Evolutionary conservation across 2,329 filamentous ascomycete species (phyloP).

Genomic region (Phialemoniopsis sp.): DNA sequence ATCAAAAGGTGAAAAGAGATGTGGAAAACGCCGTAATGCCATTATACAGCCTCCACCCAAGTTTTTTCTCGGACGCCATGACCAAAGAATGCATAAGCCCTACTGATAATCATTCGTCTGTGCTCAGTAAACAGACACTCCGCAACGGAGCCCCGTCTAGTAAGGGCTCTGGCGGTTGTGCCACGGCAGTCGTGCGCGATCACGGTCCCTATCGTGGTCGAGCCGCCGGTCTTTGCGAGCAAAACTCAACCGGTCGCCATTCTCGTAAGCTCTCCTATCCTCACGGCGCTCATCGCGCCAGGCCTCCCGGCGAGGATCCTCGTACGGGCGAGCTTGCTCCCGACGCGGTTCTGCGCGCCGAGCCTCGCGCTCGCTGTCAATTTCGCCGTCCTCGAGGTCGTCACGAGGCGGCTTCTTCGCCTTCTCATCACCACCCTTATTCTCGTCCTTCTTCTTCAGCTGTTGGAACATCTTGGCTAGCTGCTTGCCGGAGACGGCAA

Average conservation of each 20-base stretch:
- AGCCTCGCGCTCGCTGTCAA: constrained; percentile 27
- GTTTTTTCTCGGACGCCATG: too few species aligned
- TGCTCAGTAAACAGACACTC: too few species aligned
- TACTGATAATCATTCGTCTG: too few species aligned
- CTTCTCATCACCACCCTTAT: constrained; percentile 21
- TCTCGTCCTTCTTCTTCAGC: constrained; percentile 24
- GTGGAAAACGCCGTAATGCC: background rate
- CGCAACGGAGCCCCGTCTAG: too few species aligned
- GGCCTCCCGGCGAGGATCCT: constrained; percentile 3
- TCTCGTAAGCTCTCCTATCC: constrained; percentile 5
- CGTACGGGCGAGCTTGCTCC: constrained; percentile 10
- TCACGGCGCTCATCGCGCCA: constrained; percentile 3
- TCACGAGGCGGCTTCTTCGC: constrained; percentile 4
- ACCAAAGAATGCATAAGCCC: too few species aligned
- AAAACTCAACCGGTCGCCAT: constrained; percentile 16
- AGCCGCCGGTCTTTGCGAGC: constrained; percentile 9
- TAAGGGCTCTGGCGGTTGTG: too few species aligned
- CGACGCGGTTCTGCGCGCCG: constrained; percentile 23
- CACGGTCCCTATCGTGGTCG: too few species aligned
- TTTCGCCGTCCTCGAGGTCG: constrained; percentile 28
- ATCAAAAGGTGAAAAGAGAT: background rate
- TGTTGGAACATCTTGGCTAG: constrained; percentile 29
- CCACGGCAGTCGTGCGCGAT: too few species aligned
- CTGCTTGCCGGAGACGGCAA: constrained; percentile 27
- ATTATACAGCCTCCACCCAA: too few species aligned